A percentile compares a stretch with the other conserved stretches of the same genome.
Evolutionary conservation across 2,329 filamentous ascomycete genomes (phyloP).

Genomic region (Aspergillus sp.): DNA sequence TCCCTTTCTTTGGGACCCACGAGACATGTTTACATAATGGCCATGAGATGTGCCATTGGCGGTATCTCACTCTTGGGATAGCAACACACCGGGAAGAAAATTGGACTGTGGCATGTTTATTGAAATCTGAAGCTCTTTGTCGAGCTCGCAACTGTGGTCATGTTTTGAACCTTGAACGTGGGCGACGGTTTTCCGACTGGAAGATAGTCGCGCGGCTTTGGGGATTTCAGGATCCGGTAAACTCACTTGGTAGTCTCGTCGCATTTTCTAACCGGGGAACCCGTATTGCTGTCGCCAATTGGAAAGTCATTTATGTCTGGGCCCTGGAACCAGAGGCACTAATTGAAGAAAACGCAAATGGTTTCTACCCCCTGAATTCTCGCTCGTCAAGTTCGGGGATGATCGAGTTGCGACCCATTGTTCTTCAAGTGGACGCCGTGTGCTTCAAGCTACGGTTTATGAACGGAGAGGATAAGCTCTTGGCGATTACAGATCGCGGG

Average conservation of each 20-base stretch:
- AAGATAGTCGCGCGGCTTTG: constrained; percentile 30
- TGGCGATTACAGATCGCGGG: constrained; percentile 39
- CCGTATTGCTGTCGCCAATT: constrained; percentile 38
- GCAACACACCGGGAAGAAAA: constrained; percentile 28
- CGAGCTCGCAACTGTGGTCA: constrained; percentile 26
- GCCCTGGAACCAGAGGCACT: constrained; percentile 32
- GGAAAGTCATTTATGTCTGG: constrained; percentile 40
- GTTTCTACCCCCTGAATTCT: constrained; percentile 29
- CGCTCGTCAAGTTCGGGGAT: constrained; percentile 11
- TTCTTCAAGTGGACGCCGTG: constrained; percentile 31
- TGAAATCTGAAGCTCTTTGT: constrained; percentile 29
- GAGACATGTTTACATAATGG: constrained; percentile 8
- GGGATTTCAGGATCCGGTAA: constrained; percentile 28
- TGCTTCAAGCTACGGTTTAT: constrained; percentile 33
- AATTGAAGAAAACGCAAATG: constrained; percentile 23
- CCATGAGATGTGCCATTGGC: constrained; percentile 28
- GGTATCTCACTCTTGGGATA: constrained; percentile 36
- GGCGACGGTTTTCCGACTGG: constrained; percentile 34
- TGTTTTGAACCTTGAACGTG: constrained; percentile 33
- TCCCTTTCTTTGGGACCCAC: constrained; percentile 38
- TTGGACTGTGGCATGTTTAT: constrained; percentile 33
- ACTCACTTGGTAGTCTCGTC: constrained; percentile 34
- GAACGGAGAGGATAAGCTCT: constrained; percentile 31
- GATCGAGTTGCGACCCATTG: constrained; percentile 28
- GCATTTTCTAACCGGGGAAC: constrained; percentile 31